Evolutionary conservation across 352 stramenopile species (phyloP), one percentile per base, ranked within the genome.

Genomic region (Pythium vanterpoolii): DNA sequence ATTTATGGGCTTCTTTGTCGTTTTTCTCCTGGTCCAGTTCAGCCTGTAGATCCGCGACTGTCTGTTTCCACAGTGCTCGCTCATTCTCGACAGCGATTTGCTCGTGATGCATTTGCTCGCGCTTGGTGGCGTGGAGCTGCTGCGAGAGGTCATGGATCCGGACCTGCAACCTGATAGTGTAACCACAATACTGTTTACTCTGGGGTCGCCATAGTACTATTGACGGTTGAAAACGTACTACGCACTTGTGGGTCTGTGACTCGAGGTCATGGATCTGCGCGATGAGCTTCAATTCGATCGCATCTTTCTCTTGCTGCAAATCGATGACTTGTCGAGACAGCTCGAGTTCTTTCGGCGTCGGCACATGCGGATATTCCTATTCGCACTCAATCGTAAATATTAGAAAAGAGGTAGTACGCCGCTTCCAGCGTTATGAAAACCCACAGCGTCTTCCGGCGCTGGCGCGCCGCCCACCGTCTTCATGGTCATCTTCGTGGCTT

Each of bases 291-390:
- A 66, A 64, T 68, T 90, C 83, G 19, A 83, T 68, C 28, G 70
- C 67, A 53, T 90, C 73, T 64, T 86, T 85, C 30, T 90, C 79
- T 54, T 88, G 75, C 56, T 90, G 79, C 27, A 90, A 56, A 2
- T 72, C 71, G 5, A 90, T 65, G 5, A 92, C 70, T 40, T 89
- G 77, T 1, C 77, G 73, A 24, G 79, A 89, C 2, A 92, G 66
- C 50, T 86, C 79, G 21, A 89, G 63, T 54, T 90, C 83, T 28
- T 92, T 87, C 9, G 79, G 79, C 19, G 83, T 92, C 33, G 83
- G 79, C 4, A 92, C 79, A 7, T 76, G 63, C 18, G 83, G 79
- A 34, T 92, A 92, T 47, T 79, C 73, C 82, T 92, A 52, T 16
- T 40, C 36, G 16, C 11, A 18, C 4, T 38, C 18, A 31, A 14